Percentiles rank a stretch among this genome's conserved stretches.
phyloP scores from a whole-genome alignment of 192 early-diverging fungal species.

The Backusella macrospora region DNA sequence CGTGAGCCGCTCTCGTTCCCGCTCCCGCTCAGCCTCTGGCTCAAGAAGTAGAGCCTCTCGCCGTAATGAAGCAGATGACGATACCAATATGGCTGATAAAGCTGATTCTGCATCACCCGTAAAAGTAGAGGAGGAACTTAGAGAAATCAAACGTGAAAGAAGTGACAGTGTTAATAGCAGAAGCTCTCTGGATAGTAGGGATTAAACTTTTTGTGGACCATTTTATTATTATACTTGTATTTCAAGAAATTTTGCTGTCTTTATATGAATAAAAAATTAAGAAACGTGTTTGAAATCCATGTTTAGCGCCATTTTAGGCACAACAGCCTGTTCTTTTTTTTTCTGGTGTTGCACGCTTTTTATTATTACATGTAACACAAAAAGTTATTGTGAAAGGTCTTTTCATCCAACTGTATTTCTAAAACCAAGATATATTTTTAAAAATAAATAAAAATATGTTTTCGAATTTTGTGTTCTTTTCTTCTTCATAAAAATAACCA shows the following conservation, averaged over 20 bases:
- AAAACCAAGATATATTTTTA: background rate
- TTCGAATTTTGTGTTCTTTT: slow-evolving; percentile 8
- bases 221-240: background rate
- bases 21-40: slow-evolving; percentile 45
- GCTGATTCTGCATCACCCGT: background rate
- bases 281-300: slow-evolving; percentile 14
- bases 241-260: background rate
- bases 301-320: slow-evolving; percentile 12
- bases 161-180: slow-evolving; percentile 2
- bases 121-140: background rate
- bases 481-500: slow-evolving; percentile 4
- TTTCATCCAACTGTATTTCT: slow-evolving; percentile 4
- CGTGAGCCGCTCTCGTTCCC: slow-evolving; percentile 40
- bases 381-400: slow-evolving; percentile 11
- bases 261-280: slow-evolving; percentile 16
- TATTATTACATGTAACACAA: slow-evolving; percentile 8
- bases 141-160: background rate
- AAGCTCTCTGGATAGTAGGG: background rate
- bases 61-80: slow-evolving; percentile 23
- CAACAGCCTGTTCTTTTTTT: slow-evolving; percentile 16
- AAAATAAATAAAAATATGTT: slow-evolving; percentile 8
- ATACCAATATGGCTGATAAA: background rate
- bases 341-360: background rate
- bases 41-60: slow-evolving; percentile 43
- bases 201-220: background rate